Base-by-base conservation (phyloP, 257 asterid genomes). In the Mentha longifolia region DNA sequence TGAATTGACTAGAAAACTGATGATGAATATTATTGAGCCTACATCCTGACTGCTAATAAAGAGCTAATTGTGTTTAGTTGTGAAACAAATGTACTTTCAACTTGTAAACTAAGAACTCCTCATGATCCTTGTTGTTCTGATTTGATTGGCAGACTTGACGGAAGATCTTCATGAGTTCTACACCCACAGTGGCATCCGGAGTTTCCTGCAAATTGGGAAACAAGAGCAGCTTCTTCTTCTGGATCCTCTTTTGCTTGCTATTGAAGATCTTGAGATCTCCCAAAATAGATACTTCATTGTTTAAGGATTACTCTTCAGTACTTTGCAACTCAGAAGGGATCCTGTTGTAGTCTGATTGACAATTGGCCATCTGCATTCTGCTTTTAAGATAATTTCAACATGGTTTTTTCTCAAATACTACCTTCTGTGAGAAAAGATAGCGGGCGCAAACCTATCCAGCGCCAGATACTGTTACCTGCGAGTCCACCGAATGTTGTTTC, bases 181-280 rank as follows among this genome's bases (percentile, higher is more conserved):
- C 72, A 73, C 49, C 77, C 72, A 65, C 77, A 64, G 66, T 56
- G 77, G 77, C 67, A 65, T 43, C 72, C 51, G 5, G 33, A 46
- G 72, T 73, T 73, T 73, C 88, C 88, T 81, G 84, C 77, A 74
- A 68, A 84, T 72, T 43, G 85, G 92, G 92, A 84, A 82, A 87
- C 89, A 84, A 80, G 67, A 67, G 74, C 74, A 70, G 66, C 74
- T 80, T 77, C 79, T 56, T 82, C 78, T 84, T 83, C 88, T 84
- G 92, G 88, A 70, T 86, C 77, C 80, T 84, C 49, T 63, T 75
- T 41, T 87, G 83, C 81, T 64, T 82, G 70, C 80, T 84, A 33
- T 66, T 76, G 4, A 80, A 75, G 74, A 79, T 68, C 78, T 74
- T 69, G 72, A 72, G 70, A 55, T 75, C 84, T 61, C 78, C 73